Base-by-base conservation (phyloP, 1,284 basidiomycete genomes). In the Sporisorium scitamineum region DNA sequence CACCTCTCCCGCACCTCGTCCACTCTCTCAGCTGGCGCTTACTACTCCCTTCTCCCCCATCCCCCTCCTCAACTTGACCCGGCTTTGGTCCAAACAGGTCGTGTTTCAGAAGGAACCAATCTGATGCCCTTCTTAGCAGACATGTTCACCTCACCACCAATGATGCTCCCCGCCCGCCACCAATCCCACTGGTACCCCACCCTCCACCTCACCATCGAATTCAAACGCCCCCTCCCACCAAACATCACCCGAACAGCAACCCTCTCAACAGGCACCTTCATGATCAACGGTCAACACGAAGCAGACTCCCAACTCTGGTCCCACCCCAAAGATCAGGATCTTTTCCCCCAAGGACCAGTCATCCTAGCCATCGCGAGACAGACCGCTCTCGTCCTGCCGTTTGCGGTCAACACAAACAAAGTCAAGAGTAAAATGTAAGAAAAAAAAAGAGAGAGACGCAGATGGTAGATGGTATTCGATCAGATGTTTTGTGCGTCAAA, bases 271-370 rank as follows among this genome's bases (percentile, higher is more conserved):
- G 76, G 71, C 9, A 59, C 45, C 2, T 78, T 63, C 54, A 70
- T 78, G 61, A 54, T 67, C 47, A 70, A 75, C 37, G 76, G 76
- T 22, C 76, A 78, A 37, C 76, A 78, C 55, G 76, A 78, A 54
- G 26, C 47, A n/a, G 53, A 78, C n/a, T 29, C 63, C 29, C 60
- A 78, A 54, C 59, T 75, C 5, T 78, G 76, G 76, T 48, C 42
- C 27, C 67, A 70, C 22, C 76, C 76, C 0, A 39, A 70, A 24
- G 76, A 78, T 41, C 34, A 50, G 20, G 45, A 58, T 24, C 53
- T 74, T 10, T 70, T 77, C 42, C 24, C 20, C 22, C 2, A 32
- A 20, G 11, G 14, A 2, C 7, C 16, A 18, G 27, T 54, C n/a
- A 64, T 78, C 48, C 39, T 78, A 2, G 64, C 64, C 22, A 69